Conservation (phyloP, 2,329 filamentous ascomycete species). For the Simplicillium sp. region DNA sequence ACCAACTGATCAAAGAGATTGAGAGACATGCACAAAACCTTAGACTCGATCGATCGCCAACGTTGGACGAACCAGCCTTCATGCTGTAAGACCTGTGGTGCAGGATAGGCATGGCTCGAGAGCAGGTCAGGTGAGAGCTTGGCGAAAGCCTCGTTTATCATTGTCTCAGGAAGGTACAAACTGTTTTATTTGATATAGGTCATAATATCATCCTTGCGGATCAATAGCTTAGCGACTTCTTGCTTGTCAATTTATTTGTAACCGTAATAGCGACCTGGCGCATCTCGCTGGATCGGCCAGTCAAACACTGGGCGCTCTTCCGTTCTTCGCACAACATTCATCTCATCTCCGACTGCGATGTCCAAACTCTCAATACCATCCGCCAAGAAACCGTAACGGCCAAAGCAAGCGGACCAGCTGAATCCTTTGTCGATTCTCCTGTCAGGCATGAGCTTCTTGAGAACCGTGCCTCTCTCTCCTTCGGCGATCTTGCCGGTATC, state of each 20-base stretch:
- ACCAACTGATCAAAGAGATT: too few species aligned
- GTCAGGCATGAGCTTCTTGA: constrained; percentile 63
- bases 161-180: too few species aligned
- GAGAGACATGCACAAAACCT: too few species aligned
- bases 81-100: too few species aligned
- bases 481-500: constrained; percentile 47
- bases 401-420: constrained; percentile 63
- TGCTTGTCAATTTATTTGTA: background rate
- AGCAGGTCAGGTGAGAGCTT: too few species aligned
- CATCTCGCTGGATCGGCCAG: constrained; percentile 28
- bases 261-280: constrained; percentile 16
- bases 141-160: too few species aligned
- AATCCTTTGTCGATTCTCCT: constrained; percentile 59
- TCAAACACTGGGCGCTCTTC: constrained; percentile 43
- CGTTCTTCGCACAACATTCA: constrained; percentile 40
- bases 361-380: constrained; percentile 13
- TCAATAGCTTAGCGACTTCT: too few species aligned
- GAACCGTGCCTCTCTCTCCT: constrained; percentile 48
- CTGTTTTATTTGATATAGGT: too few species aligned
- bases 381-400: constrained; percentile 57
- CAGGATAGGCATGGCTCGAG: too few species aligned
- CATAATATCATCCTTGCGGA: too few species aligned
- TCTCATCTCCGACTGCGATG: constrained; percentile 46
- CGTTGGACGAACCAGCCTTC: too few species aligned
- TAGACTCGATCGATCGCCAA: too few species aligned